Evolutionary conservation across 2,329 filamentous ascomycete genomes (phyloP), one percentile per base, ranked within the genome.

Genomic region (Cladophialophora psammophila): DNA sequence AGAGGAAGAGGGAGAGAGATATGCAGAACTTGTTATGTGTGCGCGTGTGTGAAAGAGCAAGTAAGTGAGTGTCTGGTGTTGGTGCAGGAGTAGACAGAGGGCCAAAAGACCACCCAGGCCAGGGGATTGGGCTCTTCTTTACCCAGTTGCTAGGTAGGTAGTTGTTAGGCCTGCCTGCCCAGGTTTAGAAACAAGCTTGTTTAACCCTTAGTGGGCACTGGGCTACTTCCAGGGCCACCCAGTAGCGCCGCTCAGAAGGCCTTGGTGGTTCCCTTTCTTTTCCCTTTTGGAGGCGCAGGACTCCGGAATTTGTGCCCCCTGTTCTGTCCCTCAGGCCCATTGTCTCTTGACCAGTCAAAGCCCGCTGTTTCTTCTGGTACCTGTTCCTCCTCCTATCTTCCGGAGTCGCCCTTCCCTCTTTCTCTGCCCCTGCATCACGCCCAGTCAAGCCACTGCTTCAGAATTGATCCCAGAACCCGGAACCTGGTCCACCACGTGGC

Each of bases 131-230:
- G 45, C 45, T 50, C 45, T 50, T 12, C 20, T 50, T 26, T 18
- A 26, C 26, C 26, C 3, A 2, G 26, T 26, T 26, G 26, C 26
- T 3, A 26, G 26, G 26, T 2, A 26, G 26, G 26, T 26, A 12
- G 20, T 7, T 50, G 20, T 50, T 50, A 31, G 45, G 45, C 9
- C 45, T 50, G 45, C 45, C 45, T 50, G 5, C 45, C 45, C 45
- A 50, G 53, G 53, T 35, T 55, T 55, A 55, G 53, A 55, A 55
- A 55, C 53, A 55, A 55, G 34, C 34, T 55, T 55, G 53, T 36
- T 55, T 55, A 55, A 36, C 53, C 31, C 34, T 55, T 36, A 13
- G 53, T 55, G 53, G 53, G n/a, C 53, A n/a, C 31, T 20, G 8
- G 34, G 53, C 18, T 18, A 55, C 31, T 20, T 35, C 2, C n/a